phyloP scores from a whole-genome alignment of 352 stramenopile species.

The Elongisporangium anandrum region DNA sequence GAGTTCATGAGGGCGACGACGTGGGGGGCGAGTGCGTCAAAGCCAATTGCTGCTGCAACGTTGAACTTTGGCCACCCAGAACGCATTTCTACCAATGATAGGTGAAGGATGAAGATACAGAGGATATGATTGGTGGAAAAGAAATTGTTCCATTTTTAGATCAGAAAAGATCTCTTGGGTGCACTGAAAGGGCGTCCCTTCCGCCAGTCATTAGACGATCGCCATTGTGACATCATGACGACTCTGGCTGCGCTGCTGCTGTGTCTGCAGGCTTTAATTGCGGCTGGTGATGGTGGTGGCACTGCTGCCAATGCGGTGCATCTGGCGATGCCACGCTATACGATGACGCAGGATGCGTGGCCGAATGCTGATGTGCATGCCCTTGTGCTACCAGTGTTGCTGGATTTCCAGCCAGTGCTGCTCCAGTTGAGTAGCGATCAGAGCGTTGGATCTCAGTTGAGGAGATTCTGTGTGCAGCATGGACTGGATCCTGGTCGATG shows the following conservation, averaged over 20 bases:
- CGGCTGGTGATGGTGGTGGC: not conserved
- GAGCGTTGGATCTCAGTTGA: constrained; percentile 22
- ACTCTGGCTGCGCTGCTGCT: not conserved
- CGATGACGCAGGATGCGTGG: too few relatives aligned
- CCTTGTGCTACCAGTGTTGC: constrained; percentile 32
- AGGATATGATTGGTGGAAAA: constrained; percentile 8
- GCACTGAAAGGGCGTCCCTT: not conserved
- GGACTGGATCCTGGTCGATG: constrained; percentile 18
- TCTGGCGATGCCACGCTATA: not conserved
- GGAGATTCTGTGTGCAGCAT: constrained; percentile 37
- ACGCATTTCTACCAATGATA: constrained; percentile 3
- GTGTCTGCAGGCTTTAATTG: not conserved
- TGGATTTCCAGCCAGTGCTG: constrained; percentile 49
- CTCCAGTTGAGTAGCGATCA: constrained; percentile 25
- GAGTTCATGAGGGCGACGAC: not conserved
- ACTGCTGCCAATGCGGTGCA: not conserved
- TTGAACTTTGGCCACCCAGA: constrained; percentile 15
- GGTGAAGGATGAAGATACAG: not conserved
- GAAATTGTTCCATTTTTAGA: constrained; percentile 6
- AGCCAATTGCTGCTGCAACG: constrained; percentile 7
- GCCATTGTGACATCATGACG: not conserved
- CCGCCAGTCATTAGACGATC: constrained; percentile 3
- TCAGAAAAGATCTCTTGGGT: not conserved
- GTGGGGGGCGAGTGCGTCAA: not conserved
- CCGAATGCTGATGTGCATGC: too few relatives aligned